A percentile compares a stretch with the other conserved stretches of the same genome.
Evolutionary conservation across 768 basidiomycete species (phyloP).

Genomic region (Phaeotremella skinneri): DNA sequence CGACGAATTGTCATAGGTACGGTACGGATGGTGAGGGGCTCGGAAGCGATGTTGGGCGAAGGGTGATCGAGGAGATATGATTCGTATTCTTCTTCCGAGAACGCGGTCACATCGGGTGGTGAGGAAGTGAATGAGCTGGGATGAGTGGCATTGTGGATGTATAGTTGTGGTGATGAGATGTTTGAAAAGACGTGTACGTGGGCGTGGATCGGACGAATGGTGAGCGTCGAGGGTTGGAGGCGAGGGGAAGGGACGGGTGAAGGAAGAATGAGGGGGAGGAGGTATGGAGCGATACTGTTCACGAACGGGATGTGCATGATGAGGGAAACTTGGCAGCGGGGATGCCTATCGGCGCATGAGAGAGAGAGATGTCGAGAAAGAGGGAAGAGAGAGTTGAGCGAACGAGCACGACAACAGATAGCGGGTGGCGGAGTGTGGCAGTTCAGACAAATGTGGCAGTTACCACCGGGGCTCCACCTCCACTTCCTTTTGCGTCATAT

Average conservation of each 20-base stretch:
- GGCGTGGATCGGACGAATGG: conserved; percentile 47
- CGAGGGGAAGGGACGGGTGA: conserved; percentile 7
- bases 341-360: background rate
- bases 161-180: conserved; percentile 15
- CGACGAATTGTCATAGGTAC: conserved; percentile 33
- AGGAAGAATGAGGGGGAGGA: conserved; percentile 28
- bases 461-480: background rate
- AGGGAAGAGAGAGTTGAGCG: background rate
- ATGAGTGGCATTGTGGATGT: conserved; percentile 34
- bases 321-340: no score
- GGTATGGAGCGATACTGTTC: conserved; percentile 22
- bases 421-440: background rate
- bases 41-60: conserved; percentile 1
- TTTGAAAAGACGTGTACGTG: conserved; percentile 31
- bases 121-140: conserved; percentile 1
- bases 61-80: conserved; percentile 17
- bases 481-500: background rate
- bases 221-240: conserved; percentile 15
- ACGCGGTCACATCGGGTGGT: background rate
- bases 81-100: conserved; percentile 10
- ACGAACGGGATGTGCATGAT: conserved; percentile 45
- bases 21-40: conserved; percentile 34
- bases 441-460: background rate
- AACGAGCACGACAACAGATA: background rate
- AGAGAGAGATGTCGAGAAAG: background rate